Evolutionary conservation across 1,284 basidiomycete species (phyloP).

Genomic region (Ustilago sp.): DNA sequence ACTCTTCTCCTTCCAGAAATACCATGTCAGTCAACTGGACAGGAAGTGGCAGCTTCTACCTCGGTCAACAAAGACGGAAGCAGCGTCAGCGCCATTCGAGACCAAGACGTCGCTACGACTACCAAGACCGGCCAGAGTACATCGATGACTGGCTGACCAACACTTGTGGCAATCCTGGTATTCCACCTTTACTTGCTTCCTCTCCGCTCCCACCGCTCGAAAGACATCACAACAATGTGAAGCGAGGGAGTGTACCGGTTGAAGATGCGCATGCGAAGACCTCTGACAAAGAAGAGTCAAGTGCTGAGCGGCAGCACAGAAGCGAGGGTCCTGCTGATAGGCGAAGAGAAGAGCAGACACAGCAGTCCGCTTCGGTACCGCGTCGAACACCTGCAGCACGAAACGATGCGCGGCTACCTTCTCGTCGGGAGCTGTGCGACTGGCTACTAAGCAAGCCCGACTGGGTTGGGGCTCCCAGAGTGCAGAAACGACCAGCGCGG

Average conservation of each 20-base stretch:
- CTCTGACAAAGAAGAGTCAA: neutral
- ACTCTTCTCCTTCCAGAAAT: neutral
- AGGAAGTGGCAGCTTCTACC: conserved; percentile 39
- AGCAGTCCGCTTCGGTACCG: neutral
- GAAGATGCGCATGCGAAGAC: neutral
- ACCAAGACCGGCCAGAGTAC: neutral
- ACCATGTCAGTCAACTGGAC: conserved; percentile 52
- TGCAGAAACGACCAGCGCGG: neutral
- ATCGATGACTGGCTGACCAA: conserved; percentile 18
- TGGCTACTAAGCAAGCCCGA: conserved; percentile 27
- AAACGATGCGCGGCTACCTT: neutral
- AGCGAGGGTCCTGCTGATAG: neutral
- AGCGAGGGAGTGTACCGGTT: neutral
- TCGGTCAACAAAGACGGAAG: conserved; percentile 20
- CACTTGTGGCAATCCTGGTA: conserved; percentile 1
- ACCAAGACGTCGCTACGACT: neutral
- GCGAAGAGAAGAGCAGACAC: neutral
- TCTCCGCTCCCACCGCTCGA: neutral
- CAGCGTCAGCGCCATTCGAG: neutral
- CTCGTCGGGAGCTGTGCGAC: conserved; percentile 13
- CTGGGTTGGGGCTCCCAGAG: conserved; percentile 21
- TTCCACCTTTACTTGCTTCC: conserved; percentile 11
- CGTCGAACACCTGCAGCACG: neutral
- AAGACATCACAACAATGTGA: neutral
- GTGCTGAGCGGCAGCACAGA: neutral